phyloP scores from a whole-genome alignment of 1,284 basidiomycete species.

The Ustilago lituana region DNA sequence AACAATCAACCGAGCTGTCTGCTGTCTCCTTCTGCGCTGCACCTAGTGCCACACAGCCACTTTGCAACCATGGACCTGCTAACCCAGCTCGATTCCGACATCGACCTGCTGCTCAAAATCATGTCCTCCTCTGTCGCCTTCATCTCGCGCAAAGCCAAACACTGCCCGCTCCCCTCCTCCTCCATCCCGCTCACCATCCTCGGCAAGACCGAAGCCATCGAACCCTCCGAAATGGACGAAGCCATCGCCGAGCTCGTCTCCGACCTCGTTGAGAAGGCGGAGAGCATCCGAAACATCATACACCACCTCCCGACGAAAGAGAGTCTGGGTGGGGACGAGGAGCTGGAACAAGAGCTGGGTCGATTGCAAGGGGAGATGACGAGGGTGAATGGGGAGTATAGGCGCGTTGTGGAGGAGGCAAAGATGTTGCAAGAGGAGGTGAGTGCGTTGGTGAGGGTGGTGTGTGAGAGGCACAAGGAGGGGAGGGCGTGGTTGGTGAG shows the following conservation, averaged over 20 bases:
- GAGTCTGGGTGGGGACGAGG: slow-evolving; percentile 7
- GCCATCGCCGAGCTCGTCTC: slow-evolving; percentile 47
- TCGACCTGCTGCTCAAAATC: slow-evolving; percentile 54
- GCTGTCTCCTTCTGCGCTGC: no score
- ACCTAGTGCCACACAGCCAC: no score
- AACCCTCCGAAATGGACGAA: slow-evolving; percentile 23
- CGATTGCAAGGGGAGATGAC: slow-evolving; percentile 16
- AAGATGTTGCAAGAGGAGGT: slow-evolving; percentile 18
- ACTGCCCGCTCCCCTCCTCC: slow-evolving; percentile 29
- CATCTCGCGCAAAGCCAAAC: slow-evolving; percentile 53
- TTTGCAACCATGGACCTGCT: slow-evolving; percentile 53
- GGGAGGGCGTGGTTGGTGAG: slow-evolving; percentile 19
- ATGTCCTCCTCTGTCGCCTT: slow-evolving; percentile 58
- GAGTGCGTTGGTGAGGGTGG: slow-evolving; percentile 8
- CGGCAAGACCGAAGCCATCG: slow-evolving; percentile 49
- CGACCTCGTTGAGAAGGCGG: slow-evolving; percentile 47
- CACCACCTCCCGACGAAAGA: slow-evolving; percentile 22
- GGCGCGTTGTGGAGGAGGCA: slow-evolving; percentile 19
- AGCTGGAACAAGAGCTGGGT: slow-evolving; percentile 14
- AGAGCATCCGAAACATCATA: slow-evolving; percentile 39
- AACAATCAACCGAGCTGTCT: no score
- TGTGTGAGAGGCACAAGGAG: slow-evolving; percentile 2
- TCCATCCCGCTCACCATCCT: slow-evolving; percentile 47
- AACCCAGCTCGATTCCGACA: slow-evolving; percentile 47
- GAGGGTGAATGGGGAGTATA: slow-evolving; percentile 38